Base-by-base conservation (phyloP, 345 rosid species). In the Citropsis articulata region DNA sequence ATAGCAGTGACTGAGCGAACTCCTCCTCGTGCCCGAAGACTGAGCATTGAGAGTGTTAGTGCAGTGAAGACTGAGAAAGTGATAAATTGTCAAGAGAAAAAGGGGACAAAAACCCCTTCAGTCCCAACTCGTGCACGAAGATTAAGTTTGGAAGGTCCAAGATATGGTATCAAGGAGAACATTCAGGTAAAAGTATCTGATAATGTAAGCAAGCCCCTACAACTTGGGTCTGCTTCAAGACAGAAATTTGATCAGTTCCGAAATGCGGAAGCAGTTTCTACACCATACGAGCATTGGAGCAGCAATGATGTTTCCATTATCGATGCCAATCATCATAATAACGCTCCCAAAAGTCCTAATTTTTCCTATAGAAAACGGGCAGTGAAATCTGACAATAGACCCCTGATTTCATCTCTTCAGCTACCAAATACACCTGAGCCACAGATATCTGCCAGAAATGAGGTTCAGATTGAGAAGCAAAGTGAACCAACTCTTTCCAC, bases 101-200 rank as follows among this genome's bases (percentile, higher is more conserved):
- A 75, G 80, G 83, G 86, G 78, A 53, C 79, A 45, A 90, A 88
- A 87, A 86, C 91, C 35, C 90, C 91, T 78, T 62, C 89, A 18
- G 48, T 75, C 14, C 62, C 88, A 36, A 81, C 83, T 55, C 93
- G 86, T 73, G 78, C 90, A 35, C 71, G 86, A 78, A 88, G 93
- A 77, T 75, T 87, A 80, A 91, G 91, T 85, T 81, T 91, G 82
- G 97, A 96, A 81, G 93, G 89, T 75, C 87, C 91, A 73, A 84
- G 79, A 81, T 63, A 60, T n/a, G 69, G 66, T 25, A 86, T 82
- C 72, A 86, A 77, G 86, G 84, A 88, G 36, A 76, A 31, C 80
- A 65, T 64, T 71, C 86, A 74, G 69, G 21, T 78, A 35, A 79
- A 84, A 56, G 74, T 61, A 65, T 36, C 81, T 45, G 83, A 78